phyloP scores from a whole-genome alignment of 176 grass and related monocot species.

The Musa schizocarpa region DNA sequence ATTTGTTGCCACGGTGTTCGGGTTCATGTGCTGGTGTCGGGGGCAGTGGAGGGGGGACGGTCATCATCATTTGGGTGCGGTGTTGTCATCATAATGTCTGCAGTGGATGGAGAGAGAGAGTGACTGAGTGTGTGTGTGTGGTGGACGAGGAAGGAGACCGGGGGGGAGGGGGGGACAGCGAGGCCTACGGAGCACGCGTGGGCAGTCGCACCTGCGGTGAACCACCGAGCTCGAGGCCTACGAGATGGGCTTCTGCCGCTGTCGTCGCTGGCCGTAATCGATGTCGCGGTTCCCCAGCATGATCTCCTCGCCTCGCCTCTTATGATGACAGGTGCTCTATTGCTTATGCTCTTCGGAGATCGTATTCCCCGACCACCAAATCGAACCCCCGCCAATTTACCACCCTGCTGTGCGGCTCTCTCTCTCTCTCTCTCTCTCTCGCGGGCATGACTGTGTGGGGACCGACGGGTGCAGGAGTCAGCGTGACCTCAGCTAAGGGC shows the following conservation, averaged over 20 bases:
- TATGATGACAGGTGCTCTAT: background rate
- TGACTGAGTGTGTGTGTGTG: too few species aligned
- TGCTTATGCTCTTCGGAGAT: too few species aligned
- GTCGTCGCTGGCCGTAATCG: background rate
- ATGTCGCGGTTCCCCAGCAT: background rate
- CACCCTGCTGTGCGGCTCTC: too few species aligned
- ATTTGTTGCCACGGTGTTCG: background rate
- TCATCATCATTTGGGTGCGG: slow-evolving; percentile 12
- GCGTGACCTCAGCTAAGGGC: too few species aligned
- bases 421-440: too few species aligned
- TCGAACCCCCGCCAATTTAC: too few species aligned
- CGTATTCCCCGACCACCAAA: too few species aligned
- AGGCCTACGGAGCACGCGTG: slow-evolving; percentile 6
- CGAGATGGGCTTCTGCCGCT: background rate
- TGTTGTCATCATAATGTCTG: background rate
- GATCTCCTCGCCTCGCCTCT: background rate
- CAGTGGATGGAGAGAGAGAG: background rate
- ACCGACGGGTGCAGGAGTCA: too few species aligned
- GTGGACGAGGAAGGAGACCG: background rate
- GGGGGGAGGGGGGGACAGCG: background rate
- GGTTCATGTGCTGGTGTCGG: background rate
- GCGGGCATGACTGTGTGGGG: too few species aligned
- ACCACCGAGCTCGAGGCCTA: background rate
- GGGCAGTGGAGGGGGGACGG: background rate
- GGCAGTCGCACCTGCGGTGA: background rate